phyloP scores from a whole-genome alignment of 345 rosid genomes.

The Combretum micranthum region DNA sequence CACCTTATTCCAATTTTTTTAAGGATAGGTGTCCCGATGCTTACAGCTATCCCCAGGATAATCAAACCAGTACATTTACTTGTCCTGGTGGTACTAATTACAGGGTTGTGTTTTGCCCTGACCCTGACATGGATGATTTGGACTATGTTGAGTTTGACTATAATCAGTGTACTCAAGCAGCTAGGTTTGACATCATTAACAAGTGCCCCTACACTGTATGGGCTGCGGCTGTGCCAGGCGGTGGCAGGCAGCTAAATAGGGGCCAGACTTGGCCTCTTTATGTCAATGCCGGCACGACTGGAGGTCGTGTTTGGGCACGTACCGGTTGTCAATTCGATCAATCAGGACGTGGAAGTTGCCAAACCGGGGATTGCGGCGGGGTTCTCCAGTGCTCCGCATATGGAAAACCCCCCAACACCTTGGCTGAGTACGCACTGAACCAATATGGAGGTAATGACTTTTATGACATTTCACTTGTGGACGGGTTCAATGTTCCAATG shows the following conservation, averaged over 20 bases:
- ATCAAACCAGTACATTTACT: too few relatives aligned
- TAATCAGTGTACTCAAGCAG: too few relatives aligned
- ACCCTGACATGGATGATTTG: too few relatives aligned
- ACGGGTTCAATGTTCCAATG: conserved; percentile 30
- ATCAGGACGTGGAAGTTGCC: conserved; percentile 17
- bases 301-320: conserved; percentile 19
- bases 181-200: conserved; percentile 16
- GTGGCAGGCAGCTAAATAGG: conserved; percentile 15
- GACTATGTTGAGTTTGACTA: too few relatives aligned
- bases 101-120: too few relatives aligned
- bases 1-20: too few relatives aligned
- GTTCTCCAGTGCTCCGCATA: conserved; percentile 15
- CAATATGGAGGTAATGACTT: conserved; percentile 19
- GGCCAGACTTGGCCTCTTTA: conserved; percentile 20
- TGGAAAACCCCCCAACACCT: conserved; percentile 15
- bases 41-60: too few relatives aligned
- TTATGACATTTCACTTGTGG: conserved; percentile 24
- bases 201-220: conserved; percentile 20
- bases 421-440: conserved; percentile 27
- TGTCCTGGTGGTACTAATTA: too few relatives aligned
- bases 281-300: conserved; percentile 6
- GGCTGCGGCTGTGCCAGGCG: conserved; percentile 23
- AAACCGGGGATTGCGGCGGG: conserved; percentile 18
- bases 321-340: conserved; percentile 22
- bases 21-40: too few relatives aligned